phyloP scores from a whole-genome alignment of 192 early-diverging fungal species.

The Haplosporangium gracile region DNA sequence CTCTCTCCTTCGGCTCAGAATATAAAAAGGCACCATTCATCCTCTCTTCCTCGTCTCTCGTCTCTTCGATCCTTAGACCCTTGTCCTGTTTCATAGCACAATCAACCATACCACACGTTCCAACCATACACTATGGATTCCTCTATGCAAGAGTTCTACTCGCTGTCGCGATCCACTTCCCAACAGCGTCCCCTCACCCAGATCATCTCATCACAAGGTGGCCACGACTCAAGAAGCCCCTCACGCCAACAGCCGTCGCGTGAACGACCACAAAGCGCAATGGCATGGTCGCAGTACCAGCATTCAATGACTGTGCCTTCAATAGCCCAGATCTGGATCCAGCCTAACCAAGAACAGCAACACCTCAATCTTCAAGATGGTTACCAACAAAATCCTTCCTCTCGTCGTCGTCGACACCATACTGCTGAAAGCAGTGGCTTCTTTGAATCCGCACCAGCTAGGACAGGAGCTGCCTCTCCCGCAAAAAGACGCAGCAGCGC shows the following conservation, averaged over 20 bases:
- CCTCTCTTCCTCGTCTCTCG: not conserved
- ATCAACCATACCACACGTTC: not conserved
- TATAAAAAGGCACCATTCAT: not conserved
- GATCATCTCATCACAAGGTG: constrained; percentile 13
- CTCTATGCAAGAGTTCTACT: constrained; percentile 48
- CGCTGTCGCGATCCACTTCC: constrained; percentile 45
- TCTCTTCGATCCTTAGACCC: not conserved
- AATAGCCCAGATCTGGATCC: constrained; percentile 33
- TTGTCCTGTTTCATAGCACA: not conserved
- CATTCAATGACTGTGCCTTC: constrained; percentile 37
- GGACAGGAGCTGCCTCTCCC: not conserved
- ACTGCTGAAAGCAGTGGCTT: constrained; percentile 9
- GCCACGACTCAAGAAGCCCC: not conserved
- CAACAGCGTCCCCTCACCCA: constrained; percentile 29
- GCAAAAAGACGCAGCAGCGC: not conserved
- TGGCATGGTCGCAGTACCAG: constrained; percentile 28
- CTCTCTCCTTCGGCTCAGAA: not conserved
- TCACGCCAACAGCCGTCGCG: constrained; percentile 12
- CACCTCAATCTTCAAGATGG: not conserved
- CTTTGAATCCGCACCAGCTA: not conserved
- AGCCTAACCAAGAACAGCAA: constrained; percentile 6
- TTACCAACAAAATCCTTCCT: not conserved
- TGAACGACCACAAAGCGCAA: constrained; percentile 13
- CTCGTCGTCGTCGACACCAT: constrained; percentile 24
- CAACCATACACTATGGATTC: constrained; percentile 32